Evolutionary conservation across 768 basidiomycete genomes (phyloP).

Genomic region (Hygrophorus pudorinus): DNA sequence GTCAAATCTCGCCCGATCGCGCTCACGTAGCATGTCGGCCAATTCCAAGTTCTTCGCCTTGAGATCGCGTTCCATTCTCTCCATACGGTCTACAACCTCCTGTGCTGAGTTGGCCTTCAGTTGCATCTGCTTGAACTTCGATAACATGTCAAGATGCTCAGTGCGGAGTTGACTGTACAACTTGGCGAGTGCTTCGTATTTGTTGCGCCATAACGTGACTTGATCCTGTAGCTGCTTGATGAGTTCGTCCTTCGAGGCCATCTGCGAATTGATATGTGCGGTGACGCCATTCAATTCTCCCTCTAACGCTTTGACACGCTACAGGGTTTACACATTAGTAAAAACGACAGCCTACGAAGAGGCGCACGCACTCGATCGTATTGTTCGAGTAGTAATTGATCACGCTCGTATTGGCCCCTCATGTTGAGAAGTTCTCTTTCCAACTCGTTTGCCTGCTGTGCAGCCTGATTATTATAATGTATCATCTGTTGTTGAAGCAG

Average conservation of each 20-base stretch:
- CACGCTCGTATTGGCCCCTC: conserved; percentile 95
- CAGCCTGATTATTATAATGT: conserved; percentile 64
- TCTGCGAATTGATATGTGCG: conserved; percentile 73
- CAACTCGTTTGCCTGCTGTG: conserved; percentile 66
- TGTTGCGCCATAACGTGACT: conserved; percentile 93
- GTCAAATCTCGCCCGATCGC: conserved; percentile 93
- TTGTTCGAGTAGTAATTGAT: conserved; percentile 95
- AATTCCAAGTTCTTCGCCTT: conserved; percentile 98
- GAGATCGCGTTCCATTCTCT: conserved; percentile 95
- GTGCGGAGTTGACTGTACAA: conserved; percentile 96
- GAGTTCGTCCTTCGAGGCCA: conserved; percentile 87
- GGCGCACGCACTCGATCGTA: conserved; percentile 77
- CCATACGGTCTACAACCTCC: conserved; percentile 97
- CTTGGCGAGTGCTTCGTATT: conserved; percentile 97
- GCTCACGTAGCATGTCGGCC: conserved; percentile 97
- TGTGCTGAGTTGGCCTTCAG: conserved; percentile 97
- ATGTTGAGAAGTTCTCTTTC: conserved; percentile 87
- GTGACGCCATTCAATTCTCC: conserved; percentile 72
- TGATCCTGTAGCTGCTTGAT: conserved; percentile 96
- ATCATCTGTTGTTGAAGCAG: conserved; percentile 78
- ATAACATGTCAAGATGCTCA: conserved; percentile 94
- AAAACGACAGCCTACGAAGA: neutral
- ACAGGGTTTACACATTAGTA: conserved; percentile 8
- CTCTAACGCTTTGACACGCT: conserved; percentile 96
- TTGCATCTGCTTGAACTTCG: conserved; percentile 95